Evolutionary conservation across 768 basidiomycete genomes (phyloP).

Genomic region (Russula vinacea): DNA sequence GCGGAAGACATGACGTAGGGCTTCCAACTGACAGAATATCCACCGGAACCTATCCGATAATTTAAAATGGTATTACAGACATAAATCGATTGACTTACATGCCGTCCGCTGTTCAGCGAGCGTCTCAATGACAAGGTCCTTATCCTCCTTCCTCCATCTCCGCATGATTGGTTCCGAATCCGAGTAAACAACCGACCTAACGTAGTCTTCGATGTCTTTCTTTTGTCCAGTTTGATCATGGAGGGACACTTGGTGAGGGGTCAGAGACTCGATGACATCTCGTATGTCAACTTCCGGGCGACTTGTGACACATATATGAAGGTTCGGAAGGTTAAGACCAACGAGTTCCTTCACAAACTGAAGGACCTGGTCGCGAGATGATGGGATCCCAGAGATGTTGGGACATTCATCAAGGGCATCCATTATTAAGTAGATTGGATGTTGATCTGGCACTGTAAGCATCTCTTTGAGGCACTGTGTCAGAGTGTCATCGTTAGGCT

Average conservation of each 20-base stretch:
- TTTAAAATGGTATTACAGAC: neutral
- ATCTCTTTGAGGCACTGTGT: neutral
- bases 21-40: neutral
- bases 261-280: neutral
- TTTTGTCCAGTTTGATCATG: constrained; percentile 7
- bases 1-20: neutral
- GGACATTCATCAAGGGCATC: constrained; percentile 5
- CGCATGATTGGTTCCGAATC: neutral
- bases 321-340: neutral
- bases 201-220: neutral
- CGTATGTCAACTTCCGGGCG: constrained; percentile 4
- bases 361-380: neutral
- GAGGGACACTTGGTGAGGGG: neutral
- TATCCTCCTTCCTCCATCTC: constrained; percentile 1
- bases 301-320: constrained; percentile 5
- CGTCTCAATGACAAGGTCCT: neutral
- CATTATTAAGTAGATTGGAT: neutral
- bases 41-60: neutral
- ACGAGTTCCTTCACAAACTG: neutral
- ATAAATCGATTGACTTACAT: neutral
- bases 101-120: neutral
- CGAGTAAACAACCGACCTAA: neutral
- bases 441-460: neutral
- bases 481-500: neutral
- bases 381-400: neutral